These are phyloP conservation scores for Cryptococcus floricola DNA, from an alignment of 1,284 basidiomycete genomes.

Conservation along the genomic window DNA sequence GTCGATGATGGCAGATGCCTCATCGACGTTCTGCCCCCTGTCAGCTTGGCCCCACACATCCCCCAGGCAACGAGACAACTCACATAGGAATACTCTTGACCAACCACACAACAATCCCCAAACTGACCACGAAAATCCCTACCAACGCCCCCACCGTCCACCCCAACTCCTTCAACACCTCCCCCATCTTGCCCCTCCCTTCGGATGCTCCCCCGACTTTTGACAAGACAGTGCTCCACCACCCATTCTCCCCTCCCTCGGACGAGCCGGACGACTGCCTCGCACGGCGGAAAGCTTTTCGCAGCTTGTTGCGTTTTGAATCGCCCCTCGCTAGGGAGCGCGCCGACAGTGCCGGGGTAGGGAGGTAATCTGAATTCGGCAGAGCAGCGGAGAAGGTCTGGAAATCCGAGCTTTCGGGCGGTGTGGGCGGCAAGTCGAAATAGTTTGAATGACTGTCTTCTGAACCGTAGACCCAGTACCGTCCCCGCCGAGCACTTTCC, in stretches of 20 bases:
- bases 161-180: slow-evolving; percentile 43
- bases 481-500: slow-evolving; percentile 14
- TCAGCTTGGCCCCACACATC: neutral
- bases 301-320: slow-evolving; percentile 7
- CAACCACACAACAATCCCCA: slow-evolving; percentile 39
- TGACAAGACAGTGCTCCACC: slow-evolving; percentile 16
- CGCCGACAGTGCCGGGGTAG: slow-evolving; percentile 46
- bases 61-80: slow-evolving; percentile 9
- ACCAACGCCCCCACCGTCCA: slow-evolving; percentile 46
- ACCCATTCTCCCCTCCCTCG: slow-evolving; percentile 13
- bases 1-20: slow-evolving; percentile 47
- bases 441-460: slow-evolving; percentile 18
- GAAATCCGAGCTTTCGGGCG: slow-evolving; percentile 24
- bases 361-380: slow-evolving; percentile 23
- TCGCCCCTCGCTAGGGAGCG: slow-evolving; percentile 32
- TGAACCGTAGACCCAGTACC: slow-evolving; percentile 33
- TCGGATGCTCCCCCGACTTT: slow-evolving; percentile 10
- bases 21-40: slow-evolving; percentile 33
- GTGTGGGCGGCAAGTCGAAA: slow-evolving; percentile 36
- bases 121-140: slow-evolving; percentile 40
- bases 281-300: slow-evolving; percentile 7
- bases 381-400: neutral
- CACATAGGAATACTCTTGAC: slow-evolving; percentile 48
- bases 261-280: neutral
- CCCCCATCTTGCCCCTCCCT: slow-evolving; percentile 39